These are phyloP conservation scores for Eudorina sp. DNA, from an alignment of 139 green algal genomes.

Conservation along the genomic window DNA sequence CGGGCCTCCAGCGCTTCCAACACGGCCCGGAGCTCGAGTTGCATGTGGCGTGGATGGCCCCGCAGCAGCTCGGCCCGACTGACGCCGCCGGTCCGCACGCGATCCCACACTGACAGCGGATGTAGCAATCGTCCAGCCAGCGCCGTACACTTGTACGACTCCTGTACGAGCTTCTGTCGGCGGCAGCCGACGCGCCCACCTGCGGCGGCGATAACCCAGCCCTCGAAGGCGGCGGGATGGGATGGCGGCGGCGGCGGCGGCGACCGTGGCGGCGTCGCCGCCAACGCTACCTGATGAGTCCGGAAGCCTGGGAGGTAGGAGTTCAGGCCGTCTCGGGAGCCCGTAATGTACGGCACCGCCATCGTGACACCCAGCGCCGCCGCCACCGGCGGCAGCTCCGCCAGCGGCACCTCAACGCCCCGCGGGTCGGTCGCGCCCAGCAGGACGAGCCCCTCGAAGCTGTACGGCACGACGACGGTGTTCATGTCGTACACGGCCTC, in stretches of 20 bases:
- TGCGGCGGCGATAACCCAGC: constrained; percentile 31
- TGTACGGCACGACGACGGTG: constrained; percentile 42
- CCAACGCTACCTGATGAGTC: too few relatives aligned
- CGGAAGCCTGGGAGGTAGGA: neutral
- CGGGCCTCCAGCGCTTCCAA: constrained; percentile 16
- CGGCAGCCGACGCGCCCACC: too few relatives aligned
- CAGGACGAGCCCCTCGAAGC: constrained; percentile 55
- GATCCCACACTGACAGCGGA: constrained; percentile 51
- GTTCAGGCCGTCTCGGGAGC: neutral
- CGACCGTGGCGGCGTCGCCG: neutral
- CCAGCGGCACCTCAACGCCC: constrained; percentile 21
- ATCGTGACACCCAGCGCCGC: constrained; percentile 24
- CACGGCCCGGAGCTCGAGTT: neutral
- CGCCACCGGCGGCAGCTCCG: constrained; percentile 2
- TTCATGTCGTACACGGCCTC: constrained; percentile 50
- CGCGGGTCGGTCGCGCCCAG: constrained; percentile 30
- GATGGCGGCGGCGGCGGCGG: neutral
- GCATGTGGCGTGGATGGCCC: constrained; percentile 32
- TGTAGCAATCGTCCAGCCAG: constrained; percentile 12
- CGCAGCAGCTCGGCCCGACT: neutral
- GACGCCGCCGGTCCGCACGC: constrained; percentile 8
- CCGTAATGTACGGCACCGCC: constrained; percentile 25
- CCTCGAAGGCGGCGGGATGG: constrained; percentile 44
- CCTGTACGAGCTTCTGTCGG: constrained; percentile 45
- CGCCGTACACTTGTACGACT: neutral